Evolutionary conservation across 768 basidiomycete species (phyloP), one percentile per base, ranked within the genome.

Genomic region (Xerocomellus chrysenteron): DNA sequence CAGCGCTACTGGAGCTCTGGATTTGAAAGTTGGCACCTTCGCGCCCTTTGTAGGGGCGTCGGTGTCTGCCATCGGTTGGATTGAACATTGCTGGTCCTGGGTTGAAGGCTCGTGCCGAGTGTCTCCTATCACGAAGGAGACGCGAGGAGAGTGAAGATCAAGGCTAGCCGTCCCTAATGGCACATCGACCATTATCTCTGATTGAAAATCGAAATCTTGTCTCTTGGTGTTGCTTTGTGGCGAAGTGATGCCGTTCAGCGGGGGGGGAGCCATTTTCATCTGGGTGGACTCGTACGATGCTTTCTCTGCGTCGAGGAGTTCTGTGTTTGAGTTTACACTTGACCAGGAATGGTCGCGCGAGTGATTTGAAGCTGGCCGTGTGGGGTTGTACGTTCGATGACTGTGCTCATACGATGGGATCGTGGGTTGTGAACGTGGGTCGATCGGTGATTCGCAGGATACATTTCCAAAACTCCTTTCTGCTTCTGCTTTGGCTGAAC

Each of bases 391-490:
- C 19, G 48, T 33, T 24, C 6, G 49, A 36, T 13, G 44, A 14
- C 44, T 42, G 8, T 30, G 45, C 32, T 50, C 49, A 39, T 58
- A 21, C 13, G 54, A n/a, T n/a, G 56, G 50, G 13, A 55, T 11
- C 24, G 26, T 13, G 1, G 45, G n/a, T 36, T 26, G 57, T 28
- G 44, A 39, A 43, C 42, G 53, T 4, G 62, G 60, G 26, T 4
- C 46, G 14, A 56, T n/a, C 4, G 59, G 69, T 1, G 62, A 68
- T 58, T 66, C 68, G 19, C 49, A 41, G 14, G 63, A 66, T 3
- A 66, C 64, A 37, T 72, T 61, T 40, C 68, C 64, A 33, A 68
- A 73, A 17, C 50, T 64, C 55, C 56, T 51, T 51, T 56, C 60
- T 16, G 57, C 55, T 13, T 63, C 65, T 16, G 50, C 19, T 37